Conservation (phyloP, 2,329 filamentous ascomycete genomes). For the Colletotrichum sp. region DNA sequence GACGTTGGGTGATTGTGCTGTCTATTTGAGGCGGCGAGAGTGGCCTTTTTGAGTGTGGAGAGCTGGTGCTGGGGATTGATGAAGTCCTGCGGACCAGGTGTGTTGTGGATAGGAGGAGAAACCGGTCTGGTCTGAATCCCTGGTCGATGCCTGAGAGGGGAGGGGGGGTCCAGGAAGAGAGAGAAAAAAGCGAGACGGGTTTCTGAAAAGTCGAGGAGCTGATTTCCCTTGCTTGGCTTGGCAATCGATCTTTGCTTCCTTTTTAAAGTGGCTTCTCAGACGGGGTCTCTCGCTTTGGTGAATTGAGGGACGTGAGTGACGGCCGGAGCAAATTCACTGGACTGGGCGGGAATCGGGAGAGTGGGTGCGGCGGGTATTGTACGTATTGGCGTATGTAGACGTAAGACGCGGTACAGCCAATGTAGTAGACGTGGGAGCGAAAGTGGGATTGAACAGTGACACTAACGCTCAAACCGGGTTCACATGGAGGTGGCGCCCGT, state of each 20-base stretch:
- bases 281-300: background rate
- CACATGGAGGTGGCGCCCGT: slow-evolving; percentile 1
- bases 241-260: slow-evolving; percentile 1
- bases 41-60: slow-evolving; percentile 6
- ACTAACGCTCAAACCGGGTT: slow-evolving; percentile 5
- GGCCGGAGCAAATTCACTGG: background rate
- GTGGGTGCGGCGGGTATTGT: background rate
- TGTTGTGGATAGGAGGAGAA: background rate
- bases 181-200: background rate
- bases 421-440: background rate
- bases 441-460: slow-evolving; percentile 2
- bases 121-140: background rate
- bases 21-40: background rate
- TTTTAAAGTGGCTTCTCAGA: background rate
- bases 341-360: background rate
- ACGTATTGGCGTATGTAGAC: background rate
- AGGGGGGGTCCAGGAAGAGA: background rate
- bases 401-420: background rate
- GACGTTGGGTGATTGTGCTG: background rate
- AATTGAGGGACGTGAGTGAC: background rate
- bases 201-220: slow-evolving; percentile 10
- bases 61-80: background rate
- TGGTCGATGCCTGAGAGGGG: background rate
- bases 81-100: background rate
- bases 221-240: slow-evolving; percentile 20